A percentile compares a stretch with the other conserved stretches of the same genome.
These are phyloP conservation scores for Ramalina intermedia DNA, from an alignment of 495 filamentous ascomycete genomes.

Conservation along the genomic window DNA sequence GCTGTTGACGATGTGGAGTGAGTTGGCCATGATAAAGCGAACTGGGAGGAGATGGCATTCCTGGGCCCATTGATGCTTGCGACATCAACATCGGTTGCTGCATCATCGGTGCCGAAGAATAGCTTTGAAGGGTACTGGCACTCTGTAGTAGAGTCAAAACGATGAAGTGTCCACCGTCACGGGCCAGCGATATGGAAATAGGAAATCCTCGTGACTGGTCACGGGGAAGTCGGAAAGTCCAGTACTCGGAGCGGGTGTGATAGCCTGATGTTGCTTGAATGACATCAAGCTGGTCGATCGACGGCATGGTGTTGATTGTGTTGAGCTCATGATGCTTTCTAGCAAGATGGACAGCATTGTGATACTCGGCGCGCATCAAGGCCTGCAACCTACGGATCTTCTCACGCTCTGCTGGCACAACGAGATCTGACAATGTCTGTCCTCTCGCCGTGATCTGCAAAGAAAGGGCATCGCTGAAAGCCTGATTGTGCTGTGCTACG, in stretches of 20 bases:
- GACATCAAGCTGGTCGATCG: conserved; percentile 17
- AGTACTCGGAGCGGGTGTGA: conserved; percentile 16
- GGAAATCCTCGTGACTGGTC: conserved; percentile 17
- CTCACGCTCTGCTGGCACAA: conserved; percentile 14
- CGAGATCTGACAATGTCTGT: conserved; percentile 13
- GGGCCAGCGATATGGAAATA: conserved; percentile 14
- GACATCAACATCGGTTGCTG: conserved; percentile 5
- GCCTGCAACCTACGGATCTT: conserved; percentile 17
- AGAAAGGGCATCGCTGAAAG: conserved; percentile 14
- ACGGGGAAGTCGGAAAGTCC: conserved; percentile 17
- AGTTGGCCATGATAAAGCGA: conserved; percentile 4
- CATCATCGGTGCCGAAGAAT: conserved; percentile 10
- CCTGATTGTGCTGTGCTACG: conserved; percentile 16
- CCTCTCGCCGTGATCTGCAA: conserved; percentile 9
- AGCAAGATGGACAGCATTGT: conserved; percentile 14
- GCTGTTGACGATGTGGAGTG: conserved; percentile 5
- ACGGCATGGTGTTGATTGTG: conserved; percentile 11
- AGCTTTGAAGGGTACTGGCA: conserved; percentile 5
- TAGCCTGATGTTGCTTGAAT: conserved; percentile 14
- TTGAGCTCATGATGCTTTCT: conserved; percentile 11
- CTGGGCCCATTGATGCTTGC: conserved; percentile 4
- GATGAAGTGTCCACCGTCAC: conserved; percentile 14
- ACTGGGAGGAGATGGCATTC: conserved; percentile 7
- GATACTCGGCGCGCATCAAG: conserved; percentile 14
- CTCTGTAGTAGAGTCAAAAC: conserved; percentile 16